A percentile compares a stretch with the other conserved stretches of the same genome.
These are phyloP conservation scores for Westerdykella aurantiaca DNA, from an alignment of 2,329 filamentous ascomycete species.

Conservation along the genomic window DNA sequence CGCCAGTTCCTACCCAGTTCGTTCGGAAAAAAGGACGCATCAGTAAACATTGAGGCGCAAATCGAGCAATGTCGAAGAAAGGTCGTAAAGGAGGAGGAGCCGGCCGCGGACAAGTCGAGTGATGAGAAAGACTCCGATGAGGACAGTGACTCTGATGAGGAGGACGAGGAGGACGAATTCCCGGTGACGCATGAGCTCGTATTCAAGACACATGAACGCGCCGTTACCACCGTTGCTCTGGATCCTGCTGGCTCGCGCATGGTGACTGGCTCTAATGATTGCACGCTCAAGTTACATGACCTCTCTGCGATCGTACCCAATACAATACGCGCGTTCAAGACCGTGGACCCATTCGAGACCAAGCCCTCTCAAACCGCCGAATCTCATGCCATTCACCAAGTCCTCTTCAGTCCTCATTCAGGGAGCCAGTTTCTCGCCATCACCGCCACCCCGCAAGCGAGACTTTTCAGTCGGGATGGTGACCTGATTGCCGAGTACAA, in stretches of 20 bases:
- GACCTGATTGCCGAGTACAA: slow-evolving; percentile 81
- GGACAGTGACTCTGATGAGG: slow-evolving; percentile 52
- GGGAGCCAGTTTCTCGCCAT: slow-evolving; percentile 79
- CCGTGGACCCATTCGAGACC: slow-evolving; percentile 75
- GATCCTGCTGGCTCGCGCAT: slow-evolving; percentile 81
- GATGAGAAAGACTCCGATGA: slow-evolving; percentile 33
- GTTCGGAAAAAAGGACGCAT: slow-evolving; percentile 76
- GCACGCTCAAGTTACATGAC: slow-evolving; percentile 86
- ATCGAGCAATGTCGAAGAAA: slow-evolving; percentile 70
- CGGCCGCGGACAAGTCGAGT: slow-evolving; percentile 19
- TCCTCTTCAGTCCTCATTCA: slow-evolving; percentile 77
- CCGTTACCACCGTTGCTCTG: slow-evolving; percentile 76
- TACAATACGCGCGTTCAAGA: slow-evolving; percentile 89
- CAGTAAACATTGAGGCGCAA: slow-evolving; percentile 70
- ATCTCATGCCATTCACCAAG: slow-evolving; percentile 80
- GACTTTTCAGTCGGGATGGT: slow-evolving; percentile 83
- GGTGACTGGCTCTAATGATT: slow-evolving; percentile 87
- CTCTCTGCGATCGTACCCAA: slow-evolving; percentile 94
- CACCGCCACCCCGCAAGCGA: slow-evolving; percentile 82
- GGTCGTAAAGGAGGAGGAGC: slow-evolving; percentile 36
- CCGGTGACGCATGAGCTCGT: slow-evolving; percentile 90
- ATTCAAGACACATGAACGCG: slow-evolving; percentile 84
- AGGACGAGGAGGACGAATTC: slow-evolving; percentile 69
- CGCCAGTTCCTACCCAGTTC: slow-evolving; percentile 71
- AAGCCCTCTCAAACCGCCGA: slow-evolving; percentile 69